Conservation (phyloP, 2,329 filamentous ascomycete species). For the Cladosporium sp. region DNA sequence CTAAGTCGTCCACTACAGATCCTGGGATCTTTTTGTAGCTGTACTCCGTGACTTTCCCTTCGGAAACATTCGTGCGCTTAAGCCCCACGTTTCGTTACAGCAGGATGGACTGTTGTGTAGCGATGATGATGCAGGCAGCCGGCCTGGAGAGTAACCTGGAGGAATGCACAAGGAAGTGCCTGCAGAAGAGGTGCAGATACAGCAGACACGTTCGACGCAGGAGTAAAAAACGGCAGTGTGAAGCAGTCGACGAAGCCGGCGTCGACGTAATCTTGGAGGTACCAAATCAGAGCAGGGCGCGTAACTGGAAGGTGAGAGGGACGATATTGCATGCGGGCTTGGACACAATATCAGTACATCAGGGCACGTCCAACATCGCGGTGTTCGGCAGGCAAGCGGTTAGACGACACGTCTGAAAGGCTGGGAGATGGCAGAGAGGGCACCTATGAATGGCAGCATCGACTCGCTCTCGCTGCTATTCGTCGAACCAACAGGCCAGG, state of each 20-base stretch:
- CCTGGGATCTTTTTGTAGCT: background rate
- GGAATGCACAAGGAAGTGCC: slow-evolving; percentile 26
- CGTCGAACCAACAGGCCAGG: slow-evolving; percentile 17
- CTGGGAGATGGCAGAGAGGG: slow-evolving; percentile 21
- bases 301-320: slow-evolving; percentile 20
- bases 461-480: slow-evolving; percentile 23
- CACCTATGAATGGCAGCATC: slow-evolving; percentile 25
- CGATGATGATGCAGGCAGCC: slow-evolving; percentile 38
- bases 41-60: background rate
- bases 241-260: slow-evolving; percentile 4
- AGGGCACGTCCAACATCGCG: slow-evolving; percentile 16
- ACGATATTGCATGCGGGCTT: slow-evolving; percentile 15
- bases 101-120: slow-evolving; percentile 11
- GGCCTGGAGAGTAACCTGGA: slow-evolving; percentile 25
- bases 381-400: slow-evolving; percentile 20
- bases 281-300: slow-evolving; percentile 26
- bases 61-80: no score
- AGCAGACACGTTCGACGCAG: background rate
- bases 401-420: slow-evolving; percentile 26
- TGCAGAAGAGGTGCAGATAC: slow-evolving; percentile 27
- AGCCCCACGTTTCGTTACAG: no score
- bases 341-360: slow-evolving; percentile 14
- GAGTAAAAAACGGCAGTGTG: slow-evolving; percentile 5
- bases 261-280: slow-evolving; percentile 23
- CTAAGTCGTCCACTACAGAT: slow-evolving; percentile 20